Percentiles rank a stretch among this genome's conserved stretches.
Conservation (phyloP, 495 filamentous ascomycete genomes). For the Hypomontagnella monticulosa region DNA sequence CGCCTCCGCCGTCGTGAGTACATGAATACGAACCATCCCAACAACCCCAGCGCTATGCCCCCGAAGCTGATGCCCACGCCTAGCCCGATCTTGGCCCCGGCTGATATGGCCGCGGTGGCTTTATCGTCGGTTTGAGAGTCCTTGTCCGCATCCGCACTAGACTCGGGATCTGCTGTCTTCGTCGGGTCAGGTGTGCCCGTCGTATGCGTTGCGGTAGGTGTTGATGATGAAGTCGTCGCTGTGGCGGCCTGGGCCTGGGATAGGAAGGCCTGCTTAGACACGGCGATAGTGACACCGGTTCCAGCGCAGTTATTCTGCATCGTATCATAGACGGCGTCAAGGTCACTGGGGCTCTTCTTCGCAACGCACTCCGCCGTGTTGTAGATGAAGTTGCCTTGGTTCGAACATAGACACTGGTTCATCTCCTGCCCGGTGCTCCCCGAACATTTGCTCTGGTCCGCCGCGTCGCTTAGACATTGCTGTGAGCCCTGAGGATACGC, state of each 20-base stretch:
- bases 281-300: slow-evolving; percentile 44
- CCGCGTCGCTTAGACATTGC: slow-evolving; percentile 50
- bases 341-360: slow-evolving; percentile 39
- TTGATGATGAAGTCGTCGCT: slow-evolving; percentile 19
- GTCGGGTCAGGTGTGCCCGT: not conserved
- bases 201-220: slow-evolving; percentile 7
- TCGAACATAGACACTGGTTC: slow-evolving; percentile 57
- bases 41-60: slow-evolving; percentile 13
- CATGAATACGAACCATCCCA: slow-evolving; percentile 42
- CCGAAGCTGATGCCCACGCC: slow-evolving; percentile 38
- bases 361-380: slow-evolving; percentile 55
- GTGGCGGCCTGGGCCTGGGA: slow-evolving; percentile 50
- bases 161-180: not conserved
- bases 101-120: slow-evolving; percentile 6
- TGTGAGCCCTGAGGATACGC: slow-evolving; percentile 54
- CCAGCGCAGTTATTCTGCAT: slow-evolving; percentile 51
- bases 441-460: slow-evolving; percentile 46
- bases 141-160: not conserved
- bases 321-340: slow-evolving; percentile 49
- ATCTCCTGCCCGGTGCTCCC: slow-evolving; percentile 44
- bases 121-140: not conserved
- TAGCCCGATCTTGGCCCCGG: slow-evolving; percentile 30
- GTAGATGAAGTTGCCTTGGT: slow-evolving; percentile 56
- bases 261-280: slow-evolving; percentile 40
- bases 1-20: slow-evolving; percentile 33